Percentiles rank a stretch among this genome's conserved stretches.
Conservation (phyloP, 2,329 filamentous ascomycete species). For the Metarhizium anisopliae region DNA sequence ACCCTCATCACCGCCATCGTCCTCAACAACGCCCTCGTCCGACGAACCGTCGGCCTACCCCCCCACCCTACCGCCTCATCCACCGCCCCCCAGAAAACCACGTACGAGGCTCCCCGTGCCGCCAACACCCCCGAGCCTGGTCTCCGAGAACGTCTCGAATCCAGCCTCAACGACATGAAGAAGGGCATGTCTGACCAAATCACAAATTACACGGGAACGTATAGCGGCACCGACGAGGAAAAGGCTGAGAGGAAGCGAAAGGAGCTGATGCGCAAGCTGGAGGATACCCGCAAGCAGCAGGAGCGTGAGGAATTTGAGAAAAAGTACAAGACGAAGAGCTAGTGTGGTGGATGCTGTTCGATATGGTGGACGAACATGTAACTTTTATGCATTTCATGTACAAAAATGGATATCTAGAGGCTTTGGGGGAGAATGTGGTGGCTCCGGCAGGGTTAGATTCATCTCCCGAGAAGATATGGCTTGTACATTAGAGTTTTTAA, state of each 20-base stretch:
- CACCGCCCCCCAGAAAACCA: slow-evolving; percentile 8
- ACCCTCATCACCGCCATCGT: slow-evolving; percentile 27
- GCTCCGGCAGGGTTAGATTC: neutral
- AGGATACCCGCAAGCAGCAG: slow-evolving; percentile 25
- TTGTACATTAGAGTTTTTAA: slow-evolving; percentile 11
- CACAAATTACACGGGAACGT: slow-evolving; percentile 25
- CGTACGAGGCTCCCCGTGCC: slow-evolving; percentile 27
- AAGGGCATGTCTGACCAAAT: slow-evolving; percentile 26
- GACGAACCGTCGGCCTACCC: slow-evolving; percentile 29
- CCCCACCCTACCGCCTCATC: slow-evolving; percentile 17
- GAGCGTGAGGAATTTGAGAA: slow-evolving; percentile 29
- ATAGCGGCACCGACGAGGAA: slow-evolving; percentile 21
- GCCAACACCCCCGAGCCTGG: slow-evolving; percentile 11
- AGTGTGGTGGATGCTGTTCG: neutral
- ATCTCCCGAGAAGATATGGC: slow-evolving; percentile 1
- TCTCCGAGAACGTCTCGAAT: slow-evolving; percentile 22
- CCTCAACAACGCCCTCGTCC: slow-evolving; percentile 29
- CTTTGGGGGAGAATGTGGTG: neutral
- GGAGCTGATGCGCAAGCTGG: slow-evolving; percentile 25
- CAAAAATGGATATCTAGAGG: neutral
- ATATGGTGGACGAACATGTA: neutral
- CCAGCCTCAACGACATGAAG: slow-evolving; percentile 26
- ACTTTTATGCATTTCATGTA: slow-evolving; percentile 1
- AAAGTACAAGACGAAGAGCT: slow-evolving; percentile 28
- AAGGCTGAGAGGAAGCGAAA: slow-evolving; percentile 25